Conservation (phyloP, 306 rosid genomes). For the Luffa acutangula region DNA sequence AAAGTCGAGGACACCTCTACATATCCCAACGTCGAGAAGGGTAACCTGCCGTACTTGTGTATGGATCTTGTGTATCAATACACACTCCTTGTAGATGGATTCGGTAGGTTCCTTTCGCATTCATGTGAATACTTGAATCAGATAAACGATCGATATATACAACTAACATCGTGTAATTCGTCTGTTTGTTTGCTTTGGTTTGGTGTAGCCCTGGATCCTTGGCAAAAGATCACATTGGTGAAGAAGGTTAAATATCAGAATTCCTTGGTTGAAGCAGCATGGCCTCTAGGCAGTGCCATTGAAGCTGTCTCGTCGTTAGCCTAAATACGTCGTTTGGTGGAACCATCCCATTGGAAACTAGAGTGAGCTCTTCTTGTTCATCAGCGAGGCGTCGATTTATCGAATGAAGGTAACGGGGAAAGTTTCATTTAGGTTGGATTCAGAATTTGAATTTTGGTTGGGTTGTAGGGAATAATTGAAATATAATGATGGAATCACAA, state of each 20-base stretch:
- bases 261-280: conserved; percentile 92
- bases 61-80: conserved; percentile 92
- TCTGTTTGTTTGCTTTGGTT: conserved; percentile 9
- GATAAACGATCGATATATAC: not conserved
- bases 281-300: conserved; percentile 98
- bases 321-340: not conserved
- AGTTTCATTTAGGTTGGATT: not conserved
- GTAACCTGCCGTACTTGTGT: conserved; percentile 87
- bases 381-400: not conserved
- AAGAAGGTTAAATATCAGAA: conserved; percentile 65
- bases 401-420: not conserved
- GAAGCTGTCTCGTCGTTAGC: conserved; percentile 72
- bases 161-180: not conserved
- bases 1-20: conserved; percentile 49
- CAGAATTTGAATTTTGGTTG: conserved; percentile 4
- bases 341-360: not conserved
- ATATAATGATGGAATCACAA: not conserved
- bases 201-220: conserved; percentile 66
- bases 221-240: conserved; percentile 95
- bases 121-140: not conserved
- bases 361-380: not conserved
- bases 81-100: conserved; percentile 82
- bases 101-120: conserved; percentile 42
- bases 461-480: conserved; percentile 3
- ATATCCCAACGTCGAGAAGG: conserved; percentile 43